phyloP scores from a whole-genome alignment of 768 basidiomycete genomes.

The Fibroporia radiculosa region DNA sequence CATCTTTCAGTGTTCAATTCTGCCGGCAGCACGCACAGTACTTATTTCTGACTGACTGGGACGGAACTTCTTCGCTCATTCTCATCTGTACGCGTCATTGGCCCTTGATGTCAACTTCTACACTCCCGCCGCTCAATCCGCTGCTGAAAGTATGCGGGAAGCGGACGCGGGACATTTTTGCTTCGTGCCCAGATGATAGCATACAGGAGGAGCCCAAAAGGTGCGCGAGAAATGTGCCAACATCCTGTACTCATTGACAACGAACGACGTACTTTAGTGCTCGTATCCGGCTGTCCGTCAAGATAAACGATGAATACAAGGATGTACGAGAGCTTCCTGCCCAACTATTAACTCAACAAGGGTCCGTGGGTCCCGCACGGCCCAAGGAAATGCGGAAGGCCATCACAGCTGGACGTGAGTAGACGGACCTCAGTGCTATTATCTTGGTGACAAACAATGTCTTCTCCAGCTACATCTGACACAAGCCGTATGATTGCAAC shows the following conservation, averaged over 20 bases:
- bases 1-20: no score
- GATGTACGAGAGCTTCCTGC: slow-evolving; percentile 82
- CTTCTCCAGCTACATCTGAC: slow-evolving; percentile 38
- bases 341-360: slow-evolving; percentile 74
- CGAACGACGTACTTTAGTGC: slow-evolving; percentile 33
- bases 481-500: slow-evolving; percentile 52
- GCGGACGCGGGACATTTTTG: slow-evolving; percentile 66
- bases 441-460: slow-evolving; percentile 8
- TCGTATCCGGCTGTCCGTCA: slow-evolving; percentile 70
- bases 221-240: slow-evolving; percentile 27
- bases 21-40: no score
- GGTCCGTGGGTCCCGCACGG: slow-evolving; percentile 69
- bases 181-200: slow-evolving; percentile 52
- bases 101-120: slow-evolving; percentile 34
- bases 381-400: slow-evolving; percentile 58
- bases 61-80: no score
- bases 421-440: neutral
- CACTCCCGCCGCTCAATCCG: slow-evolving; percentile 60
- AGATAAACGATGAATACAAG: slow-evolving; percentile 85
- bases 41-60: no score
- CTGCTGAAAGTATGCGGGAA: slow-evolving; percentile 59
- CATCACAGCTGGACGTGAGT: slow-evolving; percentile 66
- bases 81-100: no score
- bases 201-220: slow-evolving; percentile 64
- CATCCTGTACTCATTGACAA: neutral